These are phyloP conservation scores for Trebouxiophyceae sp. DNA, from an alignment of 163 green algal species.

Conservation along the genomic window DNA sequence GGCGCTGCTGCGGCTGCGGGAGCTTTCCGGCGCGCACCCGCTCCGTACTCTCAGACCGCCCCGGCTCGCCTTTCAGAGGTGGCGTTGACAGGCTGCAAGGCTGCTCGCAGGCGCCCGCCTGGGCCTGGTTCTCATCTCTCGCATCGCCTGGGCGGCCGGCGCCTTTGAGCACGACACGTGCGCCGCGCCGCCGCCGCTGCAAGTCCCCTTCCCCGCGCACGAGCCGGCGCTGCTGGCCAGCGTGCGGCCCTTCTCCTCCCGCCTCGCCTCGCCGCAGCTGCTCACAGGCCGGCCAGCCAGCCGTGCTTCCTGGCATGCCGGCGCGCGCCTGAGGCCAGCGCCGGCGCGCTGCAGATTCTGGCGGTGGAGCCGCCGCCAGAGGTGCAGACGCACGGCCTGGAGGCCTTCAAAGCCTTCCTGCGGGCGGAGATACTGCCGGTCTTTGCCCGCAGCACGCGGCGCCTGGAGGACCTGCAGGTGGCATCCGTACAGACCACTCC, in stretches of 20 bases:
- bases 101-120: conserved; percentile 14
- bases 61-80: too few species aligned
- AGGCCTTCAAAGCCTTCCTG: conserved; percentile 2
- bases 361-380: conserved; percentile 8
- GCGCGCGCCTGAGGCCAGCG: background rate
- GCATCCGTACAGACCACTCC: too few species aligned
- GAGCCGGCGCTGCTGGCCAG: conserved; percentile 10
- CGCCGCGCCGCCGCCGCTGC: conserved; percentile 1
- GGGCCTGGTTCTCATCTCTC: conserved; percentile 31
- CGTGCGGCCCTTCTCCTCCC: conserved; percentile 2
- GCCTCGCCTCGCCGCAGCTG: background rate
- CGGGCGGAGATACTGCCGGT: conserved; percentile 8
- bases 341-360: conserved; percentile 12
- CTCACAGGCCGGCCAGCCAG: background rate
- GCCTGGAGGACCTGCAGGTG: conserved; percentile 29
- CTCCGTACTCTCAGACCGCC: background rate
- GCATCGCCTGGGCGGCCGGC: conserved; percentile 19
- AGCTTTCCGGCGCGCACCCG: conserved; percentile 16
- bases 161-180: conserved; percentile 18
- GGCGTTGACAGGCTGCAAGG: too few species aligned
- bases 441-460: conserved; percentile 19
- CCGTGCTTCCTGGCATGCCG: background rate
- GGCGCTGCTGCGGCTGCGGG: conserved; percentile 20
- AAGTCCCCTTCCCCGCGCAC: conserved; percentile 29
- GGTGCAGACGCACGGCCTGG: conserved; percentile 2